A percentile compares a stretch with the other conserved stretches of the same genome.
Evolutionary conservation across 345 rosid species (phyloP).

Genomic region (Eucalyptus erythrocorys): DNA sequence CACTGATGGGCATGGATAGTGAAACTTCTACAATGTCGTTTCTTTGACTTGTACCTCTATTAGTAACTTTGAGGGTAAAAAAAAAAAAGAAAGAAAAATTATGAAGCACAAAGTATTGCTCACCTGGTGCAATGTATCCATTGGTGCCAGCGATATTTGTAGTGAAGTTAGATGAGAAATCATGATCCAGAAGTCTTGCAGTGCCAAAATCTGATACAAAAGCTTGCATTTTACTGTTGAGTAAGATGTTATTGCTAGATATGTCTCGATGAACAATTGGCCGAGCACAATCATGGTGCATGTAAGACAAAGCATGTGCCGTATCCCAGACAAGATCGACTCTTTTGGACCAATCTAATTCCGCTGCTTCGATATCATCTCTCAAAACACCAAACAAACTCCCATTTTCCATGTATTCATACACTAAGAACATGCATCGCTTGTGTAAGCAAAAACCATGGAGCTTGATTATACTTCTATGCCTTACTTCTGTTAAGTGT

Average conservation of each 20-base stretch:
- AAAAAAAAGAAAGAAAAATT: no score
- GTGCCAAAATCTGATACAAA: slow-evolving; percentile 10
- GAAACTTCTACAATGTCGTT: no score
- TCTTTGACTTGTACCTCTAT: no score
- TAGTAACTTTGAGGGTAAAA: no score
- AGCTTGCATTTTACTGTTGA: not conserved
- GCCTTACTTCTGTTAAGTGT: not conserved
- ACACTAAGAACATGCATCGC: not conserved
- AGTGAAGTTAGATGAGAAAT: not conserved
- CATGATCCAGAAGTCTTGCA: not conserved
- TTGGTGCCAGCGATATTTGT: no score
- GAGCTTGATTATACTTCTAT: not conserved
- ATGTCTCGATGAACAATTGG: slow-evolving; percentile 10
- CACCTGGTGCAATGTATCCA: no score
- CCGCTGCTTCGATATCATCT: rapidly evolving
- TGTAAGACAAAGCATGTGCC: no score
- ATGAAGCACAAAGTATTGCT: no score
- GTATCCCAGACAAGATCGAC: rapidly evolving
- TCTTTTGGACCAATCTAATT: no score
- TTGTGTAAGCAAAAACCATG: not conserved
- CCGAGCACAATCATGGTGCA: rapidly evolving
- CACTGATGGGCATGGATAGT: no score
- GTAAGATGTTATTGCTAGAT: slow-evolving; percentile 4
- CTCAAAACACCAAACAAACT: not conserved
- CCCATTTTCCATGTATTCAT: not conserved